phyloP scores from a whole-genome alignment of 2,329 filamentous ascomycete species.

The Colletotrichum cuscutae region DNA sequence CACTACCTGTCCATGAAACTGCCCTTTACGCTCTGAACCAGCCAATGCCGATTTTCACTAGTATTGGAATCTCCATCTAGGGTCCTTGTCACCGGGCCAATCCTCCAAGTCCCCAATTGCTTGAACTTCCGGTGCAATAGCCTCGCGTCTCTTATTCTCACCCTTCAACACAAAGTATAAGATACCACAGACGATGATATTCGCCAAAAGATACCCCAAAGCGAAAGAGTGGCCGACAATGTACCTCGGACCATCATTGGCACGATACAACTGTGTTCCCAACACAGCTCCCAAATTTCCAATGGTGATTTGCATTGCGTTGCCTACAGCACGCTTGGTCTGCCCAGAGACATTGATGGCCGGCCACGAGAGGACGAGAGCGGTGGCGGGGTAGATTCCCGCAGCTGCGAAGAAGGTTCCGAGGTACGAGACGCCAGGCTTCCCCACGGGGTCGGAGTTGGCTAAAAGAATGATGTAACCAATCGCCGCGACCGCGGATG shows the following conservation, averaged over 20 bases:
- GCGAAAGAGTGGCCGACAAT: conserved; percentile 75
- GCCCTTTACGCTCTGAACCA: background rate
- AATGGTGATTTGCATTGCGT: conserved; percentile 78
- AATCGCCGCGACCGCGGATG: conserved; percentile 65
- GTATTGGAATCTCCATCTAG: conserved; percentile 73
- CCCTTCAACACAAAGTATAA: conserved; percentile 64
- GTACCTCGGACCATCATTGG: conserved; percentile 69
- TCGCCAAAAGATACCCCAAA: conserved; percentile 70
- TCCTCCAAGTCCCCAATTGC: conserved; percentile 62
- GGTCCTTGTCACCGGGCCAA: conserved; percentile 71
- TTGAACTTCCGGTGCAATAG: conserved; percentile 53
- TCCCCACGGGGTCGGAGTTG: conserved; percentile 54
- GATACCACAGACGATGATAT: conserved; percentile 62
- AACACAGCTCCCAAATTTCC: conserved; percentile 76
- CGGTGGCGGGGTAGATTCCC: conserved; percentile 74
- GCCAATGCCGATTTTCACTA: conserved; percentile 38
- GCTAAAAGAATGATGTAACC: conserved; percentile 71
- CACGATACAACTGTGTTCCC: conserved; percentile 76
- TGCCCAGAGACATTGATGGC: conserved; percentile 78
- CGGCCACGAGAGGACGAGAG: conserved; percentile 74
- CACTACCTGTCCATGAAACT: background rate
- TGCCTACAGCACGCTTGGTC: conserved; percentile 75
- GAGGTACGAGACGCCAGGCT: conserved; percentile 67
- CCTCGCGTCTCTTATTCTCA: conserved; percentile 67
- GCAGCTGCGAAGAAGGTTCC: conserved; percentile 73